Conservation (phyloP, 805 yeast genomes). For the Zygoascus biomembranicola region DNA sequence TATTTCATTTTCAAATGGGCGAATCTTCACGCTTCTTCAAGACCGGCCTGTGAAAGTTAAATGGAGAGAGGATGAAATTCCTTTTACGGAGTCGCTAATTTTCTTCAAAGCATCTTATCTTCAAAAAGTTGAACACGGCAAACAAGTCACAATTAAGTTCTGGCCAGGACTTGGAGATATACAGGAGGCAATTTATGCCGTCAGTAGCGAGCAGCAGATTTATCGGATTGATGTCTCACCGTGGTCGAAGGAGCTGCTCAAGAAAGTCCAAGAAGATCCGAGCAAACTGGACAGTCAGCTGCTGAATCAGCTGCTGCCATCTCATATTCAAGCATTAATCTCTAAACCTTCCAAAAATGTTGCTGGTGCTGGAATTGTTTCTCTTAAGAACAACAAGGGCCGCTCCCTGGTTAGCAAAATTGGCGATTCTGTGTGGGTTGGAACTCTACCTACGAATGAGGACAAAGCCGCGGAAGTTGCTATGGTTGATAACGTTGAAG, state of each 20-base stretch:
- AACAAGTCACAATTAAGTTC: background rate
- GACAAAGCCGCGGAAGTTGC: background rate
- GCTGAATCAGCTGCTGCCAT: background rate
- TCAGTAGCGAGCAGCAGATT: background rate
- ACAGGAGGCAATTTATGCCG: background rate
- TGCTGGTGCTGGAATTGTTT: background rate
- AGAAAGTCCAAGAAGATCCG: background rate
- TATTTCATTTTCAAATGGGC: constrained; percentile 16
- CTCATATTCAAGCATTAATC: background rate
- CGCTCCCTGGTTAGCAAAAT: background rate
- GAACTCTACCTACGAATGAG: background rate
- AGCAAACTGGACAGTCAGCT: background rate
- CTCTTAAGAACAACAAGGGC: background rate
- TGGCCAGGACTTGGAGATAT: background rate
- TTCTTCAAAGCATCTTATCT: background rate
- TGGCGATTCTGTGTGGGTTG: background rate
- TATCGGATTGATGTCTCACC: constrained; percentile 9
- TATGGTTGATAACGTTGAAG: background rate
- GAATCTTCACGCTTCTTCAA: constrained; percentile 19
- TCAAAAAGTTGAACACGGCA: background rate
- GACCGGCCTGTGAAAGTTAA: constrained; percentile 6
- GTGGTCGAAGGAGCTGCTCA: constrained; percentile 1
- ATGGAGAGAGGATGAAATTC: background rate
- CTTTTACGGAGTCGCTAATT: background rate
- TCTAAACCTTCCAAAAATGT: background rate